Percentiles rank a stretch among this genome's conserved stretches.
Conservation (phyloP, 257 asterid genomes). For the Cynanchum wilfordii region DNA sequence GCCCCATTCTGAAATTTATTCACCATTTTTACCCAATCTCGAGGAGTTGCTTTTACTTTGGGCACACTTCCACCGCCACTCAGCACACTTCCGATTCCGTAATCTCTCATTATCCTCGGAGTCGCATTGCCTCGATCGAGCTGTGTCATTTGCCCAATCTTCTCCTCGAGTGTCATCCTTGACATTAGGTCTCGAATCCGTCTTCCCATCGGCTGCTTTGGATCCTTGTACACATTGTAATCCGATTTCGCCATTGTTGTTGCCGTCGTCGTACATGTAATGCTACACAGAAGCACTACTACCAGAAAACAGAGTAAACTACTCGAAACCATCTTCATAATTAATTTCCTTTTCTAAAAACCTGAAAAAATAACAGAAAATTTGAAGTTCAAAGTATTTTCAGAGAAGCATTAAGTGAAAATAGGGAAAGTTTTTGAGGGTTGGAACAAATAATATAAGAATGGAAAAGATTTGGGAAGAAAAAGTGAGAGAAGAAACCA, state of each 20-base stretch:
- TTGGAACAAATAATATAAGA: no score
- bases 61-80: slow-evolving; percentile 47
- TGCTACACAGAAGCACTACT: slow-evolving; percentile 13
- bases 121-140: slow-evolving; percentile 23
- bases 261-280: not conserved
- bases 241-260: not conserved
- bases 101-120: slow-evolving; percentile 22
- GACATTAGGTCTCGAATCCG: slow-evolving; percentile 11
- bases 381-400: not conserved
- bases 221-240: slow-evolving; percentile 28
- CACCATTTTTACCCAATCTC: slow-evolving; percentile 46
- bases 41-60: slow-evolving; percentile 15
- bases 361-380: not conserved
- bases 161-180: slow-evolving; percentile 38
- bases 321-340: not conserved
- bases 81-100: slow-evolving; percentile 29
- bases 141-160: slow-evolving; percentile 42
- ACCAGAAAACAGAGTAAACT: slow-evolving; percentile 2
- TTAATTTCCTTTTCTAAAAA: not conserved
- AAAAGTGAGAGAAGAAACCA: not conserved
- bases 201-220: slow-evolving; percentile 23
- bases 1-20: slow-evolving; percentile 38
- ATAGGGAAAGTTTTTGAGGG: no score
- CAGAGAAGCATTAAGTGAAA: no score
- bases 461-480: no score